Conservation (phyloP, 1,284 basidiomycete genomes). For the Moesziomyces sp. region DNA sequence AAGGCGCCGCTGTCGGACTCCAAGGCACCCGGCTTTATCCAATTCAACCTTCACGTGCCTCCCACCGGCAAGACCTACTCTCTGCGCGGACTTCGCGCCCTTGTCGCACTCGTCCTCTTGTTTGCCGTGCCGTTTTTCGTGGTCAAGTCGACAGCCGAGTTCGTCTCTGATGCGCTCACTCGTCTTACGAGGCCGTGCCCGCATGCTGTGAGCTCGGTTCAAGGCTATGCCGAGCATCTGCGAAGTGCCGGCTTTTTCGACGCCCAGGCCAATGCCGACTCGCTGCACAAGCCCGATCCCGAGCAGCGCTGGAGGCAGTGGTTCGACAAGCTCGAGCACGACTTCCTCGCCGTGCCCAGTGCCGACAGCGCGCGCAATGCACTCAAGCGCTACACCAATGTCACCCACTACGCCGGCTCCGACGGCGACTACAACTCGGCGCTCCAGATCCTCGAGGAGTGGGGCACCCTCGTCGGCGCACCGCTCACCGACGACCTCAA, state of each 20-base stretch:
- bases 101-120: background rate
- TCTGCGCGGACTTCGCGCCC: background rate
- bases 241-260: conserved; percentile 6
- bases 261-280: background rate
- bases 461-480: conserved; percentile 57
- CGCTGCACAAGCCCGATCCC: conserved; percentile 3
- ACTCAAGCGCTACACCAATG: conserved; percentile 55
- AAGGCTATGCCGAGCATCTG: conserved; percentile 23
- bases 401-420: conserved; percentile 56
- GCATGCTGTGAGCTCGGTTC: conserved; percentile 1
- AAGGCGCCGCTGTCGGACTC: background rate
- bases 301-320: conserved; percentile 30
- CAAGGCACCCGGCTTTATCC: background rate
- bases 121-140: background rate
- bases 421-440: conserved; percentile 53
- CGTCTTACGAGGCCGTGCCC: conserved; percentile 4
- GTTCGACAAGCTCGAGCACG: conserved; percentile 40
- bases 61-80: background rate
- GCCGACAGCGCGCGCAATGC: conserved; percentile 46
- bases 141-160: background rate
- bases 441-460: conserved; percentile 51
- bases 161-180: background rate
- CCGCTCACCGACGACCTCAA: conserved; percentile 39
- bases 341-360: conserved; percentile 43
- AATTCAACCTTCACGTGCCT: background rate